Conservation (phyloP, 1,284 basidiomycete genomes). For the Coniophora puteana region DNA sequence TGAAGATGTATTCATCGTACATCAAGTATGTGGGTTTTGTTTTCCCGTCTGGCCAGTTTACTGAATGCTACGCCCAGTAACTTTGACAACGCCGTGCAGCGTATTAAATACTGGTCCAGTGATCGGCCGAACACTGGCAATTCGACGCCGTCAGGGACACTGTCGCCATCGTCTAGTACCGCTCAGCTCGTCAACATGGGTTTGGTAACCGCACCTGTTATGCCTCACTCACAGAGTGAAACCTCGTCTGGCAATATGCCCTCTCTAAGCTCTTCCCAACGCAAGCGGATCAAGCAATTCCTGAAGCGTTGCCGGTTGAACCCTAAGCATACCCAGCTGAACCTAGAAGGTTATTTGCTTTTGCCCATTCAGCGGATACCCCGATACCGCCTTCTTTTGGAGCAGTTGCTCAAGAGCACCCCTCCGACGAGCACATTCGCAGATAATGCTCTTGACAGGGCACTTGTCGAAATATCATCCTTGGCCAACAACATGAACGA, state of each 20-base stretch:
- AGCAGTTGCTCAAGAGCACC: slow-evolving; percentile 80
- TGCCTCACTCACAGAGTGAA: no score
- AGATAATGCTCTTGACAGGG: slow-evolving; percentile 83
- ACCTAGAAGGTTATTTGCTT: slow-evolving; percentile 91
- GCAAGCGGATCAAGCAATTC: slow-evolving; percentile 83
- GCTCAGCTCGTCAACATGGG: slow-evolving; percentile 63
- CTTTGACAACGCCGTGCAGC: slow-evolving; percentile 87
- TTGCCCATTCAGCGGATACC: slow-evolving; percentile 97
- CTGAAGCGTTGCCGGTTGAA: slow-evolving; percentile 82
- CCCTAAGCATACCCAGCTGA: slow-evolving; percentile 93
- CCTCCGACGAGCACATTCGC: slow-evolving; percentile 70
- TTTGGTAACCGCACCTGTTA: slow-evolving; percentile 50
- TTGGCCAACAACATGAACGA: slow-evolving; percentile 95
- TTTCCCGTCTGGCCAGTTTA: slow-evolving; percentile 1
- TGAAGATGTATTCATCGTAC: slow-evolving; percentile 96
- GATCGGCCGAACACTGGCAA: slow-evolving; percentile 42
- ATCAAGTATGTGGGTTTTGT: slow-evolving; percentile 71
- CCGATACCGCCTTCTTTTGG: slow-evolving; percentile 88
- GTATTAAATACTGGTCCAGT: slow-evolving; percentile 80
- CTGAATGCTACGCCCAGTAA: slow-evolving; percentile 49
- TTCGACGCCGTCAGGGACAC: slow-evolving; percentile 37
- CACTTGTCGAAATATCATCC: slow-evolving; percentile 80
- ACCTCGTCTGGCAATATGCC: slow-evolving; percentile 38
- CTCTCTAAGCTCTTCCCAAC: slow-evolving; percentile 66
- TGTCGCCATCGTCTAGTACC: slow-evolving; percentile 58